Evolutionary conservation across 768 basidiomycete genomes (phyloP), one percentile per base, ranked within the genome.

Genomic region (Leccinellum rugosiceps): DNA sequence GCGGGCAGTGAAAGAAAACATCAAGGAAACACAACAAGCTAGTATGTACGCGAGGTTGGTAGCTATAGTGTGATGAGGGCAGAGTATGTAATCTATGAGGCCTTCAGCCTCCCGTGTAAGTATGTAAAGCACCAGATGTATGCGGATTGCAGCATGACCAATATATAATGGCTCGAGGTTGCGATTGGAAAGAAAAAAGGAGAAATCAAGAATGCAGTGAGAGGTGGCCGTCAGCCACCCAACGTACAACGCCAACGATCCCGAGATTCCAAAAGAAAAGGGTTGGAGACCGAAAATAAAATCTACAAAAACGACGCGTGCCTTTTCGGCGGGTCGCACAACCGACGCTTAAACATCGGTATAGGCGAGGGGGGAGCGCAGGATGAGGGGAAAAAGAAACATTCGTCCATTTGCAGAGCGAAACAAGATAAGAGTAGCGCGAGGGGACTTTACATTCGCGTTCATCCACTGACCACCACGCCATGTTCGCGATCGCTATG

Each of bases 71-170:
- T 60, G 62, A 52, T 47, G 60, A 49, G 47, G n/a, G 19, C 48
- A 41, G 31, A 59, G 57, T 52, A 64, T 69, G 62, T 52, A 59
- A 56, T 71, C 66, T 70, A 70, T 53, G 56, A 62, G 68, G 71
- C 71, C 71, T 74, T 72, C 47, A 74, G 71, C 71, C 71, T 50
- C 50, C 19, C 43, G 53, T 63, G 70, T 71, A 52, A 72, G 65
- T 72, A 68, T 62, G 63, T 58, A 32, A 9, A 65, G 63, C 58
- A 58, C 56, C 43, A 57, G 59, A 63, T 34, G 51, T 60, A 49
- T 63, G 58, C 45, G 57, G 57, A 62, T 51, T 56, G 61, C 50
- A 62, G 47, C 62, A 59, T 52, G 55, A 55, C 53, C 47, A 53
- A 53, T 32, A 50, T 32, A 34, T 32, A 47, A 46, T 38, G 51